phyloP scores from a whole-genome alignment of 139 green algal species.

The Volvox africanus region DNA sequence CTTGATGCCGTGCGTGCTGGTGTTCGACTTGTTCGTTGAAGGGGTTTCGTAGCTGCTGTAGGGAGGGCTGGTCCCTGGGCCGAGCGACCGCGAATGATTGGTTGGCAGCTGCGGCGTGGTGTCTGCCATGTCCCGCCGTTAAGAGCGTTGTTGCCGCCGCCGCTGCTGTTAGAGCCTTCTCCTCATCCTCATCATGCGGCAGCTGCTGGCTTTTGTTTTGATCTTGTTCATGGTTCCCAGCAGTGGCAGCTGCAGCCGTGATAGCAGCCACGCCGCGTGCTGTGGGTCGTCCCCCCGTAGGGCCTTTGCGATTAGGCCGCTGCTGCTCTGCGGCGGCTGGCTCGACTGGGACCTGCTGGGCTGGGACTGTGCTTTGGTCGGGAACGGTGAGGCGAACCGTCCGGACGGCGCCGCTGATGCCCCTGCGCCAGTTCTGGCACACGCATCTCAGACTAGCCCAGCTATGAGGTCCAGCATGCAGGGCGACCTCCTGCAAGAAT shows the following conservation, averaged over 20 bases:
- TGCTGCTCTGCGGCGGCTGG: neutral
- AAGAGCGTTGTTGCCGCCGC: too few species aligned
- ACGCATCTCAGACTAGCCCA: constrained; percentile 7
- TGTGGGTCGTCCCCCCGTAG: neutral
- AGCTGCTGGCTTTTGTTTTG: neutral
- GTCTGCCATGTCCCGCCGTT: too few species aligned
- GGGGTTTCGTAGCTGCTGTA: neutral
- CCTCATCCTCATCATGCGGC: neutral
- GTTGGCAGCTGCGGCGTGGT: neutral
- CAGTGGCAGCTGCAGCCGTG: neutral
- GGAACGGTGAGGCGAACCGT: neutral
- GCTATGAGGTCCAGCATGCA: neutral
- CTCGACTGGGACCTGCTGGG: neutral
- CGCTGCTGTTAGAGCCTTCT: too few species aligned
- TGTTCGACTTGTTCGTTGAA: neutral
- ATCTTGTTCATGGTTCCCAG: too few species aligned
- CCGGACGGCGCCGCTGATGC: neutral
- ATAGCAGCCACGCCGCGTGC: neutral
- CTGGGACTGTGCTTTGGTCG: neutral
- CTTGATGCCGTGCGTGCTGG: neutral
- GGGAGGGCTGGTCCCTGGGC: neutral
- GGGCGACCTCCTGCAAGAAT: neutral
- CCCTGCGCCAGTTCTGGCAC: constrained; percentile 20
- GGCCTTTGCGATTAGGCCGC: neutral
- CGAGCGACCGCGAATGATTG: neutral